Percentiles rank a stretch among this genome's conserved stretches.
Conservation (phyloP, 2,329 filamentous ascomycete genomes). For the Triangularia verruculosa region DNA sequence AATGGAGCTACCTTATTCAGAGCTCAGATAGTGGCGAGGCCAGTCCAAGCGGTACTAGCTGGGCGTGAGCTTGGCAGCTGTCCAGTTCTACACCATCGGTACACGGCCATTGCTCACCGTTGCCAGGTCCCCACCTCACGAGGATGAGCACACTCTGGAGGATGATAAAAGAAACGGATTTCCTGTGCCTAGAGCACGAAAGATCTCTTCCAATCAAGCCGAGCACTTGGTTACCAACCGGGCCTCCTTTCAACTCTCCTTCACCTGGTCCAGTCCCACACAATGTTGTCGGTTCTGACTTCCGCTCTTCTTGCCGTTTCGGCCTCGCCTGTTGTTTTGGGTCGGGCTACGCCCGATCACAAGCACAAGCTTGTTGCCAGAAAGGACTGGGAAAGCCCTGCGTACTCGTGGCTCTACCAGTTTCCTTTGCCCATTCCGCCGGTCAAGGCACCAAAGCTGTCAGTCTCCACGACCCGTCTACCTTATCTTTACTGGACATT, state of each 20-base stretch:
- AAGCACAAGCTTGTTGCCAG: conserved; percentile 9
- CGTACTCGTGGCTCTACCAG: conserved; percentile 27
- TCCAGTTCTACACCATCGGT: background rate
- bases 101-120: background rate
- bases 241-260: background rate
- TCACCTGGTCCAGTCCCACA: background rate
- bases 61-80: background rate
- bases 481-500: background rate
- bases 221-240: background rate
- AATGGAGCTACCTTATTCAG: background rate
- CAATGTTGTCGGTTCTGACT: conserved; percentile 4
- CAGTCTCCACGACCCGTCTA: background rate
- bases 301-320: conserved; percentile 3
- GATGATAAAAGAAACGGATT: background rate
- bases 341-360: background rate
- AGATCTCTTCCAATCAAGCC: background rate
- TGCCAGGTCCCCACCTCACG: background rate
- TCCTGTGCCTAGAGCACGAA: background rate
- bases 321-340: conserved; percentile 1
- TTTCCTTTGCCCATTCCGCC: conserved; percentile 25
- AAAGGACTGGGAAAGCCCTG: conserved; percentile 26
- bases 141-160: background rate
- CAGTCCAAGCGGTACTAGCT: background rate
- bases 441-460: conserved; percentile 19
- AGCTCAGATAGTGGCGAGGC: background rate